Conservation (phyloP, 2,329 filamentous ascomycete species). For the Calonectria naviculata region DNA sequence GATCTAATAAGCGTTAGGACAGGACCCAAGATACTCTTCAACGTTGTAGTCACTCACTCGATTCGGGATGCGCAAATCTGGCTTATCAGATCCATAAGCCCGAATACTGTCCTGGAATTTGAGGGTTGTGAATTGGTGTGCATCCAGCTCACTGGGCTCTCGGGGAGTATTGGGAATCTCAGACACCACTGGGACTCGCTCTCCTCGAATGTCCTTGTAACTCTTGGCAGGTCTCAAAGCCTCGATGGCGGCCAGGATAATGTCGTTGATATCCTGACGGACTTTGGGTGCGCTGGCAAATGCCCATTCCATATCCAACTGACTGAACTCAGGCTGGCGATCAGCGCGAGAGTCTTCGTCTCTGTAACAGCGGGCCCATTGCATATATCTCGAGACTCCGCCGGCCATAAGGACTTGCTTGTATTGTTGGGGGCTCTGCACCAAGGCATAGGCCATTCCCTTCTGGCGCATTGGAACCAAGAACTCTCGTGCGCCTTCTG, state of each 20-base stretch:
- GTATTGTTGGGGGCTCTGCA: constrained; percentile 97
- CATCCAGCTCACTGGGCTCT: constrained; percentile 30
- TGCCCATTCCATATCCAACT: constrained; percentile 94
- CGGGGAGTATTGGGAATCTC: constrained; percentile 34
- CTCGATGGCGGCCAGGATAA: constrained; percentile 44
- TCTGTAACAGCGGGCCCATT: constrained; percentile 94
- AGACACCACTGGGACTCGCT: constrained; percentile 46
- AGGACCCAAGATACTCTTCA: neutral
- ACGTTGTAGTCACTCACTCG: constrained; percentile 56
- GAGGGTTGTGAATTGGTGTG: constrained; percentile 47
- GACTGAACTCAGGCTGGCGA: constrained; percentile 93
- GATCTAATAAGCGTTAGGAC: constrained; percentile 62
- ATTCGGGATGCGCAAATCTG: constrained; percentile 82
- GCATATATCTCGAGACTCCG: constrained; percentile 85
- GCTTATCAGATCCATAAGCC: constrained; percentile 89
- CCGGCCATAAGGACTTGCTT: constrained; percentile 98
- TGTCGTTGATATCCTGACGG: constrained; percentile 48
- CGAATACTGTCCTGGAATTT: constrained; percentile 70
- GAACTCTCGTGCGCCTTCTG: constrained; percentile 95
- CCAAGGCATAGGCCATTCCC: constrained; percentile 87
- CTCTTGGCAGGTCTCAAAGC: constrained; percentile 50
- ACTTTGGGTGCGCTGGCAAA: constrained; percentile 71
- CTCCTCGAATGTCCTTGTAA: constrained; percentile 71
- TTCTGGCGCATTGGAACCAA: constrained; percentile 85
- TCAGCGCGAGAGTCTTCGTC: constrained; percentile 95